A percentile compares a stretch with the other conserved stretches of the same genome.
These are phyloP conservation scores for Fusarium piperis DNA, from an alignment of 2,329 filamentous ascomycete genomes.

Conservation along the genomic window DNA sequence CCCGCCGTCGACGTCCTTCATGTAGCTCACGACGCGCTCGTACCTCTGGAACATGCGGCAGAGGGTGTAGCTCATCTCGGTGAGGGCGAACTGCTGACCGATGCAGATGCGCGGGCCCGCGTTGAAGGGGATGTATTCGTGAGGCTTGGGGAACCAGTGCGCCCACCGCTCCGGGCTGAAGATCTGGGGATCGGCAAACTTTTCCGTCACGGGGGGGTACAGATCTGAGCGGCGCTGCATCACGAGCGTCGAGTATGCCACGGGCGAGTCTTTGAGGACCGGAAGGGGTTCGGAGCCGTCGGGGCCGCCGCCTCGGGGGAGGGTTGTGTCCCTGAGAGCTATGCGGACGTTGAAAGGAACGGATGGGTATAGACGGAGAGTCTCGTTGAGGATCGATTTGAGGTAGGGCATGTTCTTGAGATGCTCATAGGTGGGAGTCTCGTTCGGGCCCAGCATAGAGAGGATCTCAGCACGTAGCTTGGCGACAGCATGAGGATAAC, in stretches of 20 bases:
- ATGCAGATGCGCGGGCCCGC: constrained; percentile 79
- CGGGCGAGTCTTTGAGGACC: constrained; percentile 70
- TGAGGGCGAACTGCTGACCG: constrained; percentile 83
- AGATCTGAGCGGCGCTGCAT: constrained; percentile 78
- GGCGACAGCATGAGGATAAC: constrained; percentile 71
- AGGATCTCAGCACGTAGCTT: constrained; percentile 80
- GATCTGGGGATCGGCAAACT: constrained; percentile 56
- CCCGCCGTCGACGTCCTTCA: constrained; percentile 64
- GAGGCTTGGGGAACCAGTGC: constrained; percentile 69
- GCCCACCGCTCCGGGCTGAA: constrained; percentile 77
- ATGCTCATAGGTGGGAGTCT: constrained; percentile 77
- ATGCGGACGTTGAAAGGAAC: constrained; percentile 84
- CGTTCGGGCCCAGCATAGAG: constrained; percentile 68
- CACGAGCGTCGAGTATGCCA: constrained; percentile 73
- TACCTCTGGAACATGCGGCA: constrained; percentile 79
- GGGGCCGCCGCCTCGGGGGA: constrained; percentile 76
- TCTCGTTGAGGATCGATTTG: constrained; percentile 78
- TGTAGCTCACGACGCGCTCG: constrained; percentile 67
- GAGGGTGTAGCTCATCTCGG: constrained; percentile 79
- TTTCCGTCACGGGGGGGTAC: constrained; percentile 62
- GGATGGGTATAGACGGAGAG: constrained; percentile 78
- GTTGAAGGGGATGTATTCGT: constrained; percentile 81
- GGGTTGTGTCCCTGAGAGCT: constrained; percentile 76
- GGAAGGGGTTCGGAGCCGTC: constrained; percentile 70
- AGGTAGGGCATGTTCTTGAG: constrained; percentile 91